Base-by-base conservation (phyloP, 345 rosid genomes). In the Eucalyptus marginata region DNA sequence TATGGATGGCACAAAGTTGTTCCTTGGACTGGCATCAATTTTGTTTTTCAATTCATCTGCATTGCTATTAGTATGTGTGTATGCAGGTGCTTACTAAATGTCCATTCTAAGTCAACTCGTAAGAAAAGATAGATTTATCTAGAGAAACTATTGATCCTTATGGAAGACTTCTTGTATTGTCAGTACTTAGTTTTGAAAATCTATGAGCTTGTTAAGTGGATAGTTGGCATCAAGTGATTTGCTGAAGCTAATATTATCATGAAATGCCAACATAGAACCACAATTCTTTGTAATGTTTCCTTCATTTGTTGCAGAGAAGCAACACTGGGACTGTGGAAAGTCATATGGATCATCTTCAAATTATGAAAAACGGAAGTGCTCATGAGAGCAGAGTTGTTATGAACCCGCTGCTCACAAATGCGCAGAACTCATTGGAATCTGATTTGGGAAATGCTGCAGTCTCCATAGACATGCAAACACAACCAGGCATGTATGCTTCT, bases 261-360 rank as follows among this genome's bases (percentile, higher is more conserved):
- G 84, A 76, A 76, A 76, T 76, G 84, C 29, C 84, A 76, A 40
- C 84, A 40, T 22, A 76, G 84, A 76, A 40, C 84, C 47, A 3
- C 29, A 76, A 47, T 22, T 20, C 8, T 20, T 76, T 76, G 13
- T 36, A 76, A 76, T 25, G 22, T 91, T 33, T 52, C 86, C 58
- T 89, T 12, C 79, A 40, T 44, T 90, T 91, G 89, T 88, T 71
- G 88, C 91, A 97, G 99, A 93, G 94, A 89, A 95, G 90, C 90
- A 91, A 87, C 87, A 90, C 88, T 49, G 90, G 90, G 16, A 88
- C 92, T 90, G 93, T 90, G 18, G 96, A 91, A 86, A 92, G 89
- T 91, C 88, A 92, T 33, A 81, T 89, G 89, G 95, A 94, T 51
- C 93, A 92, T 84, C 86, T 95, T 89, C 96, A 90, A 87, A 87